phyloP scores from a whole-genome alignment of 257 asterid genomes.

The Penstemon barbatus region DNA sequence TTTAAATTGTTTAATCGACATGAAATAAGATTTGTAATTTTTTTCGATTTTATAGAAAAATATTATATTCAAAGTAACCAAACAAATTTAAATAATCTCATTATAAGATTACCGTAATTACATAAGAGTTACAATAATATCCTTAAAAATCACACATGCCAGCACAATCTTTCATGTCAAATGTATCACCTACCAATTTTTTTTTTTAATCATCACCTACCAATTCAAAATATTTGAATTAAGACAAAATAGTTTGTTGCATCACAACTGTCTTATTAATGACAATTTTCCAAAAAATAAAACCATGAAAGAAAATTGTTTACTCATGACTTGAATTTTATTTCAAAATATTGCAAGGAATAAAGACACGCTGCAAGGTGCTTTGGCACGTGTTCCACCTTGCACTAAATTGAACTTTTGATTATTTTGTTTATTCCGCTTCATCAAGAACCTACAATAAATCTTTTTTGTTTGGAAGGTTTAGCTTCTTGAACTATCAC shows the following conservation, averaged over 20 bases:
- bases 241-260: neutral
- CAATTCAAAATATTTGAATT: conserved; percentile 6
- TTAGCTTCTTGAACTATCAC: conserved; percentile 1
- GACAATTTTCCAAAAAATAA: conserved; percentile 17
- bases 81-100: no score
- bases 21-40: no score
- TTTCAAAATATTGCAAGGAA: neutral
- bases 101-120: no score
- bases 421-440: conserved; percentile 13
- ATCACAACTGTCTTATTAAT: conserved; percentile 21
- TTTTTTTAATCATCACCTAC: neutral
- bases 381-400: conserved; percentile 18
- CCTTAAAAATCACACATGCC: no score
- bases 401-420: conserved; percentile 22
- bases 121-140: no score
- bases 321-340: conserved; percentile 3
- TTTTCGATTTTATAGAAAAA: no score
- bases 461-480: neutral
- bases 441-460: neutral
- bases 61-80: no score
- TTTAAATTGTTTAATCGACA: no score
- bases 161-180: no score
- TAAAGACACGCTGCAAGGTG: neutral
- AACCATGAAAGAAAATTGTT: conserved; percentile 3
- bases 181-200: no score